Conservation (phyloP, 148 eudicot species). For the Pouteria glomerata region DNA sequence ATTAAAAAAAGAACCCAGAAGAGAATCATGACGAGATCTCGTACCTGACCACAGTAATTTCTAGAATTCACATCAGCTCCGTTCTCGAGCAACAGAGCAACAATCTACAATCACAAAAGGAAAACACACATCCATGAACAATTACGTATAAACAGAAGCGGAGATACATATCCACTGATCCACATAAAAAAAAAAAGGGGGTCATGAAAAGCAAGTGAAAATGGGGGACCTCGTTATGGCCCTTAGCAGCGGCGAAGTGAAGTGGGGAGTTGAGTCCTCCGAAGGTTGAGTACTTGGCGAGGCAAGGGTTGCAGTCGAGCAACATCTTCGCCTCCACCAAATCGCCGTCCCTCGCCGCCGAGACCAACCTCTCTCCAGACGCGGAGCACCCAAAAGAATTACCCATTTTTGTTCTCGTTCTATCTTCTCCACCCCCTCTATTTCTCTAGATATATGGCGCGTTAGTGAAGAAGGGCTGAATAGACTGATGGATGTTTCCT, state of each 20-base stretch:
- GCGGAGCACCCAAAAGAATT: too few relatives aligned
- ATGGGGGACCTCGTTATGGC: too few relatives aligned
- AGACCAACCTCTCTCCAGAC: slow-evolving; percentile 95
- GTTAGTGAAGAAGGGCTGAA: background rate
- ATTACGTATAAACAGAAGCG: background rate
- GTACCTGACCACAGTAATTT: slow-evolving; percentile 97
- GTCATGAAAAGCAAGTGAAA: too few relatives aligned
- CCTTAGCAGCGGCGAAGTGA: too few relatives aligned
- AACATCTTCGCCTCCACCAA: slow-evolving; percentile 90
- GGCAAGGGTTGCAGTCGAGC: slow-evolving; percentile 78
- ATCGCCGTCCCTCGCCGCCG: slow-evolving; percentile 98
- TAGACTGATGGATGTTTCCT: too few relatives aligned
- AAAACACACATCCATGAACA: too few relatives aligned
- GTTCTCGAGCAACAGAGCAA: slow-evolving; percentile 74
- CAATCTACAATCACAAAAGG: slow-evolving; percentile 63
- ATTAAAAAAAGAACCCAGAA: slow-evolving; percentile 7
- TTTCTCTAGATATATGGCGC: too few relatives aligned
- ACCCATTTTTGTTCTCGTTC: too few relatives aligned
- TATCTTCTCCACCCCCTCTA: background rate
- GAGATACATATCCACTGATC: too few relatives aligned
- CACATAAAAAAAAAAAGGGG: too few relatives aligned
- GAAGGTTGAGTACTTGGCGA: slow-evolving; percentile 93
- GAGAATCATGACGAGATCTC: slow-evolving; percentile 5
- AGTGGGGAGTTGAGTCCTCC: too few relatives aligned
- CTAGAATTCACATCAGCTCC: slow-evolving; percentile 99